Conservation (phyloP, 495 filamentous ascomycete genomes). For the Aspergillus ellipticus region DNA sequence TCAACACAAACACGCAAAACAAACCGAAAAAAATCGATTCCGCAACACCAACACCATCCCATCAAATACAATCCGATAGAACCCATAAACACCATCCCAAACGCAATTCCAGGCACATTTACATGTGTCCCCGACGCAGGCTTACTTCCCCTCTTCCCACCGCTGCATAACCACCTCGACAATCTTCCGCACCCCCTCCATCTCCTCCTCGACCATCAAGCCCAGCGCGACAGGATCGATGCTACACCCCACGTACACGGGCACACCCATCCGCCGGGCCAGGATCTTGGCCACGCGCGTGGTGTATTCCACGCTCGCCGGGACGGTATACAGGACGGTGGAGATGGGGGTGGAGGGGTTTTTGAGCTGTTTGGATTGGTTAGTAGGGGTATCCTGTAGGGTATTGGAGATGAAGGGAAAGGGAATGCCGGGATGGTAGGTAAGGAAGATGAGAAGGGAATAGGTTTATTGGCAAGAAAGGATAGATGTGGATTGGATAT, state of each 20-base stretch:
- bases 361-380: conserved; percentile 27
- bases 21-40: too few relatives aligned
- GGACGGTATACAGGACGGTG: conserved; percentile 71
- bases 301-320: conserved; percentile 78
- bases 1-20: too few relatives aligned
- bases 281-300: conserved; percentile 80
- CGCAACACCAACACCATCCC: too few relatives aligned
- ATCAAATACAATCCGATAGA: too few relatives aligned
- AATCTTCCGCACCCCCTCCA: conserved; percentile 76
- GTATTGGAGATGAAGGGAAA: background rate
- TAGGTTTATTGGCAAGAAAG: too few relatives aligned
- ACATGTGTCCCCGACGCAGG: too few relatives aligned
- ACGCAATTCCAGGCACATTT: too few relatives aligned
- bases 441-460: too few relatives aligned
- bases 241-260: conserved; percentile 81
- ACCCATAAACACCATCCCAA: too few relatives aligned
- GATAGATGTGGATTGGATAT: too few relatives aligned
- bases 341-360: conserved; percentile 50
- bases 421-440: too few relatives aligned
- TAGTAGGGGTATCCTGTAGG: conserved; percentile 2
- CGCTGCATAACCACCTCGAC: conserved; percentile 63
- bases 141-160: too few relatives aligned
- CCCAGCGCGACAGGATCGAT: conserved; percentile 58
- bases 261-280: conserved; percentile 61
- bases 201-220: conserved; percentile 84